Base-by-base conservation (phyloP, 2,329 filamentous ascomycete species). In the Aspergillus cejpii region DNA sequence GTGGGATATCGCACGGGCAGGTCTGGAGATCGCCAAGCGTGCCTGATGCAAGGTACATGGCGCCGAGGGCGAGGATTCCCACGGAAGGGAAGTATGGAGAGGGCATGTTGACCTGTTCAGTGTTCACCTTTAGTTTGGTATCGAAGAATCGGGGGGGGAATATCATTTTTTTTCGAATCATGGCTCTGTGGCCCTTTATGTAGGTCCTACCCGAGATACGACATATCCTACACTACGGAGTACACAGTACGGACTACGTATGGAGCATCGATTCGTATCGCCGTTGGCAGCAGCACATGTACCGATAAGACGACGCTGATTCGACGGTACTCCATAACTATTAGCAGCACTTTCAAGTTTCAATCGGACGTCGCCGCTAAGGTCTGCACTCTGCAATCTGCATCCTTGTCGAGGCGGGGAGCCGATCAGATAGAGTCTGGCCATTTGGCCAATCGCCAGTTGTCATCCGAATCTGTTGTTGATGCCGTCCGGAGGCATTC, bases 1-100 rank as follows among this genome's bases (percentile, higher is more conserved):
- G 58, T 47, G 74, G 71, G 6, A 66, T 64, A 49, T 68, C 49
- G 34, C 48, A 54, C 31, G 54, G 50, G 45, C 64, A 69, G 17
- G 56, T 51, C 37, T 61, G 49, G 5, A 62, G 49, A 37, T 45
- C 39, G 26, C 58, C 61, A 15, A 53, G 48, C 8, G 49, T 53
- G n/a, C 56, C 49, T 7, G 54, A 43, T 40, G 51, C 33, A 14
- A 58, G 21, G 27, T 43, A 48, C 41, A 53, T 48, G 10, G 57
- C 53, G 19, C 49, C 47, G 15, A 65, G 45, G 50, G 59, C 56
- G 7, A 64, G 44, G 27, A 56, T 42, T 46, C 55, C 50, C 47
- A 47, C 42, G 7, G 52, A 51, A 23, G 54, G 39, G 19, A 54
- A 41, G 36, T 47, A 44, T 27, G 39, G 33, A n/a, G 36, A 19